Base-by-base conservation (phyloP, 345 rosid species). In the Corchorus olitorius region DNA sequence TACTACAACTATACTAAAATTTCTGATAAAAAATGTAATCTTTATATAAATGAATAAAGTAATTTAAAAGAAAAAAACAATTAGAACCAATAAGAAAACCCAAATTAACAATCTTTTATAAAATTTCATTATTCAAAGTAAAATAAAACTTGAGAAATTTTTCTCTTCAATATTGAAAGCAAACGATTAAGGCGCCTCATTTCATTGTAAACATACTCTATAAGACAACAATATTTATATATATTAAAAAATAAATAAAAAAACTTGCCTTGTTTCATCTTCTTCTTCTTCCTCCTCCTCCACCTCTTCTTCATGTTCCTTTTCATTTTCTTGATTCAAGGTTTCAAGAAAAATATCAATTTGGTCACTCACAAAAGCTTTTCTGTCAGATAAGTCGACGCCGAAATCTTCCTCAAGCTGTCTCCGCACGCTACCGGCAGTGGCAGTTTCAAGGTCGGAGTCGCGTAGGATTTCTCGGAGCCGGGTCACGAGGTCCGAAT, bases 401-500 rank as follows among this genome's bases (percentile, higher is more conserved):
- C 83, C 81, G 67, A 94, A 86, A 78, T 87, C 89, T 45, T 80
- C 78, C 86, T 92, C 97, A 27, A 94, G 83, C 74, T 86, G 91
- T 76, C 90, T 85, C 58, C 98, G 89, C 11, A 92, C 86, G 72
- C 87, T 86, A 33, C 90, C 90, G 70, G 93, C 84, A 65, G 97
- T 94, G 72, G 97, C 82, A 66, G 85, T 92, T 39, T 92, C 83
- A 0, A 92, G 92, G 97, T 94, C 94, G 72, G 97, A 88, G 55
- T 71, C 78, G 62, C 77, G 73, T 64, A 94, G 92, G 61, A 92
- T 84, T 63, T 94, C 90, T 72, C 86, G 88, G 79, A 94, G 97
- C 46, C 93, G 93, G 77, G 78, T 76, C 81, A 80, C 89, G 41
- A 92, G 87, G 77, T 92, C 98, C 66, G 84, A 75, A 72, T 94